Conservation (phyloP, 192 early-diverging fungal species). For the Gonapodya sp. region DNA sequence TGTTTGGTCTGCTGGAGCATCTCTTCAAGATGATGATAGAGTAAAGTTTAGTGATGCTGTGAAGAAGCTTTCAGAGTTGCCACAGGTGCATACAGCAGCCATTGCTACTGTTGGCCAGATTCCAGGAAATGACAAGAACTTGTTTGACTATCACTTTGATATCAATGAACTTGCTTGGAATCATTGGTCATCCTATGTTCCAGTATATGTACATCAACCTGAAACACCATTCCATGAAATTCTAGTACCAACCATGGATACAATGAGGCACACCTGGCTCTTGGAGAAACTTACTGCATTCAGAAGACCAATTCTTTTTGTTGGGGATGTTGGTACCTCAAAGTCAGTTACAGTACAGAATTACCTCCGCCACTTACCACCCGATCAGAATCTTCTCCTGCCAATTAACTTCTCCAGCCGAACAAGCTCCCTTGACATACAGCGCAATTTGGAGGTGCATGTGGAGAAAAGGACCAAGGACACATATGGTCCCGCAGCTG, state of each 20-base stretch:
- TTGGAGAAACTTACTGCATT: conserved; percentile 48
- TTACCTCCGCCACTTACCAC: conserved; percentile 43
- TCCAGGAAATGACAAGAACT: conserved; percentile 32
- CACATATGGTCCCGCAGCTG: conserved; percentile 53
- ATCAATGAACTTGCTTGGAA: conserved; percentile 39
- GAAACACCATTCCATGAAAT: conserved; percentile 52
- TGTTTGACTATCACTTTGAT: conserved; percentile 51
- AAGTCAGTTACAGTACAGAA: conserved; percentile 52
- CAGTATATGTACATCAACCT: conserved; percentile 35
- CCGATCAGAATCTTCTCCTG: conserved; percentile 48
- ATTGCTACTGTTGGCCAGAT: conserved; percentile 43
- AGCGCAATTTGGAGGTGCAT: conserved; percentile 47
- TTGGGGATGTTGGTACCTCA: conserved; percentile 54
- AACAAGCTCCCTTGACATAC: conserved; percentile 4
- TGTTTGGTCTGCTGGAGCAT: conserved; percentile 47
- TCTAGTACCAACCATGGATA: conserved; percentile 55
- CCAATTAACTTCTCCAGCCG: conserved; percentile 48
- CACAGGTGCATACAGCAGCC: conserved; percentile 40
- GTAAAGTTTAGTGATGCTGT: conserved; percentile 45
- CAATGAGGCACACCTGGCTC: conserved; percentile 45
- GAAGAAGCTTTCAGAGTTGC: conserved; percentile 47
- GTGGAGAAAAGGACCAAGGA: conserved; percentile 56
- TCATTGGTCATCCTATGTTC: conserved; percentile 48
- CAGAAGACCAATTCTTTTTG: conserved; percentile 41
- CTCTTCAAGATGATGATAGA: conserved; percentile 43